These are phyloP conservation scores for Fragaria nilgerrensis DNA, from an alignment of 306 rosid species.

Conservation along the genomic window DNA sequence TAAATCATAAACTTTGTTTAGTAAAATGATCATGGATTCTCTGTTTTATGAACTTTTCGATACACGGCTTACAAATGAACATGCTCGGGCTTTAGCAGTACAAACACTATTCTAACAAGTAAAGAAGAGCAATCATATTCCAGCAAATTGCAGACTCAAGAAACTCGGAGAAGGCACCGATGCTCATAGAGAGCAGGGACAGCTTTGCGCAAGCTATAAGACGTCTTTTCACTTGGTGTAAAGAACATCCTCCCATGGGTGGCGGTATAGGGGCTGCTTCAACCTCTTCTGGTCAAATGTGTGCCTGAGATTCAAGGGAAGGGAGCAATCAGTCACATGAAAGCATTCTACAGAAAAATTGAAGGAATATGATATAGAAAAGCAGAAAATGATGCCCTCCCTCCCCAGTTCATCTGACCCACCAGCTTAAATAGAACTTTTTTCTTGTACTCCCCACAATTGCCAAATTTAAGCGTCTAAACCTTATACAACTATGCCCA, in stretches of 20 bases:
- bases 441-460: not conserved
- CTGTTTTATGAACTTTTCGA: constrained; percentile 29
- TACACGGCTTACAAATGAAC: constrained; percentile 47
- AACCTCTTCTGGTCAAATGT: constrained; percentile 98
- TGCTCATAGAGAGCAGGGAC: constrained; percentile 21
- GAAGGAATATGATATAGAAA: constrained; percentile 1
- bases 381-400: not conserved
- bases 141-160: constrained; percentile 38
- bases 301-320: constrained; percentile 60
- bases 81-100: constrained; percentile 26
- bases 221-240: constrained; percentile 75
- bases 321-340: constrained; percentile 12
- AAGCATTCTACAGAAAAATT: not conserved
- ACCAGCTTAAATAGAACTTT: not conserved
- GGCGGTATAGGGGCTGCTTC: constrained; percentile 98
- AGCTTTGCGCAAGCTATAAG: constrained; percentile 17
- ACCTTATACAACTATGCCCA: not conserved
- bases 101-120: constrained; percentile 46
- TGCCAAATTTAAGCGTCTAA: constrained; percentile 10
- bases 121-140: constrained; percentile 27
- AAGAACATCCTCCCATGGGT: constrained; percentile 99
- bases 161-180: constrained; percentile 11
- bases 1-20: constrained; percentile 4
- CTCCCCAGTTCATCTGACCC: constrained; percentile 1
- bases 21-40: constrained; percentile 32